Conservation (phyloP, 768 basidiomycete genomes). For the Phylloporus rhodoxanthus region DNA sequence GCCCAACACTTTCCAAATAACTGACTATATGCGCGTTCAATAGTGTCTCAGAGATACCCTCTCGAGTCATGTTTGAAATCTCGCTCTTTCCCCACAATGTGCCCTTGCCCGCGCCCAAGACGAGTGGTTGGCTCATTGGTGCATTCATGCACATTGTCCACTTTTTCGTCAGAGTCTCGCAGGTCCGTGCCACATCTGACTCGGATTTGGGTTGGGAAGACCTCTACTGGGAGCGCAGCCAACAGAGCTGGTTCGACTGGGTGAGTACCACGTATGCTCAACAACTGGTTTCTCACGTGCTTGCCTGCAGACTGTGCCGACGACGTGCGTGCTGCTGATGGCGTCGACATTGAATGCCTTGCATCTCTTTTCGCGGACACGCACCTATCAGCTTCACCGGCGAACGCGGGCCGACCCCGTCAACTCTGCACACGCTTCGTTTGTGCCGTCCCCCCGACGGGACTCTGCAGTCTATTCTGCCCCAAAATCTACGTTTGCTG, state of each 20-base stretch:
- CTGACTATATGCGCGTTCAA: conserved; percentile 11
- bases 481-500: conserved; percentile 39
- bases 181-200: conserved; percentile 51
- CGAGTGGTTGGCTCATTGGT: conserved; percentile 61
- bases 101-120: conserved; percentile 62
- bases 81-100: conserved; percentile 77
- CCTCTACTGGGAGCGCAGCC: conserved; percentile 62
- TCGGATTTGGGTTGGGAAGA: conserved; percentile 76
- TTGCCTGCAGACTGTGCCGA: conserved; percentile 52
- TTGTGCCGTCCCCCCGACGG: conserved; percentile 45
- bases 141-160: conserved; percentile 62
- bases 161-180: conserved; percentile 56
- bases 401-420: conserved; percentile 51
- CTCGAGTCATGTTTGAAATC: conserved; percentile 70
- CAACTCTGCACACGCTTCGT: conserved; percentile 62
- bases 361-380: conserved; percentile 65
- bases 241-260: conserved; percentile 75
- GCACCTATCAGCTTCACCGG: conserved; percentile 61
- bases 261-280: conserved; percentile 35
- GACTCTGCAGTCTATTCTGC: conserved; percentile 15
- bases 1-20: conserved; percentile 3
- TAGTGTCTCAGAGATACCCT: conserved; percentile 64
- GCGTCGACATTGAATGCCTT: conserved; percentile 55
- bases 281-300: conserved; percentile 7
- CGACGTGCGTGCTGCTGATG: conserved; percentile 50